Evolutionary conservation across 805 yeast genomes (phyloP).

Genomic region (Torulaspora maleeae): DNA sequence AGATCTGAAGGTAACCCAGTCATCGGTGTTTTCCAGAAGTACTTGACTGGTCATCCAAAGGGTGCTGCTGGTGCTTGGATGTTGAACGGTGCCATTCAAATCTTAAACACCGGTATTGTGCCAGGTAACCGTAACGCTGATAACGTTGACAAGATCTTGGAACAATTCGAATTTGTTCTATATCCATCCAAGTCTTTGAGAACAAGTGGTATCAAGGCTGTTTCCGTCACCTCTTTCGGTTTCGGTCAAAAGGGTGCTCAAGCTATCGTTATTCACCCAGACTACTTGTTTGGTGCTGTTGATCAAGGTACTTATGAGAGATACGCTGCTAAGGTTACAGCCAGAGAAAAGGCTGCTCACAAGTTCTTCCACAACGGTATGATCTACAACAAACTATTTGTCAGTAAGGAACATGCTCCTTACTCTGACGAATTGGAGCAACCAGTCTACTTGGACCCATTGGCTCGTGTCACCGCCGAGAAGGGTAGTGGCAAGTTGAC

Average conservation of each 20-base stretch:
- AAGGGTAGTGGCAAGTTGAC: conserved; percentile 41
- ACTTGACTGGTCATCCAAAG: conserved; percentile 99
- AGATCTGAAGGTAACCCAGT: conserved; percentile 98
- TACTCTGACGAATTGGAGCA: conserved; percentile 84
- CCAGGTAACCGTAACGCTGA: conserved; percentile 99
- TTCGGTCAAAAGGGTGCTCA: conserved; percentile 99
- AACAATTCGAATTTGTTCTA: conserved; percentile 80
- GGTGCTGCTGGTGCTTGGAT: conserved; percentile 99
- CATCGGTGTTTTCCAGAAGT: conserved; percentile 97
- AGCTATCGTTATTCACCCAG: conserved; percentile 87
- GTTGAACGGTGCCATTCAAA: conserved; percentile 97
- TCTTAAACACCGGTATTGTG: conserved; percentile 84
- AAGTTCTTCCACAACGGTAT: conserved; percentile 94
- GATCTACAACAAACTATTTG: conserved; percentile 84
- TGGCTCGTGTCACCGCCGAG: conserved; percentile 49
- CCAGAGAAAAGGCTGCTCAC: conserved; percentile 86
- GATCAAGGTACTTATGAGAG: conserved; percentile 64
- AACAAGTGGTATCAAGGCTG: conserved; percentile 97
- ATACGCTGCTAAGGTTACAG: conserved; percentile 64
- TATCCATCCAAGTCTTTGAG: conserved; percentile 91
- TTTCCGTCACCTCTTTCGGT: conserved; percentile 94
- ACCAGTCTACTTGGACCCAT: conserved; percentile 91
- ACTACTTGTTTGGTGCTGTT: conserved; percentile 83
- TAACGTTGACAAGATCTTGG: conserved; percentile 79
- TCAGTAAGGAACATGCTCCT: conserved; percentile 91